phyloP scores from a whole-genome alignment of 345 rosid genomes.

The Lenwebbia sp. region DNA sequence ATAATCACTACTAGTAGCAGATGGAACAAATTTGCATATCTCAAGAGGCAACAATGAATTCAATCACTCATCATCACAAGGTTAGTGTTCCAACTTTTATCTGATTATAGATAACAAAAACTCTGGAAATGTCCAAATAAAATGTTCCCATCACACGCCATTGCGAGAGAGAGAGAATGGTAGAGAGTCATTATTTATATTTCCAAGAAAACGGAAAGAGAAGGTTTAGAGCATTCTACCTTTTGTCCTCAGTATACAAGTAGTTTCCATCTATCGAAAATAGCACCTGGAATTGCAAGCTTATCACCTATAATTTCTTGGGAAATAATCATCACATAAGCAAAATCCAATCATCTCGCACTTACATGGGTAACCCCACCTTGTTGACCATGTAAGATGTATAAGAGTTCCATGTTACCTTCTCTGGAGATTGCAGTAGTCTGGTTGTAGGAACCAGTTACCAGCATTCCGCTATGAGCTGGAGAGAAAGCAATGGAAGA shows the following conservation, averaged over 20 bases:
- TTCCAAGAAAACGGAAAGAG: neutral
- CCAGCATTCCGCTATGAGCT: no score
- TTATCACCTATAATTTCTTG: neutral
- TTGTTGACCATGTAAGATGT: slow-evolving; percentile 86
- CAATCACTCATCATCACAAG: neutral
- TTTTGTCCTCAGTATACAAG: slow-evolving; percentile 74
- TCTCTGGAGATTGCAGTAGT: slow-evolving; percentile 76
- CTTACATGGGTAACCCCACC: slow-evolving; percentile 92
- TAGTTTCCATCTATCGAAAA: slow-evolving; percentile 94
- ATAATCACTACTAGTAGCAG: neutral
- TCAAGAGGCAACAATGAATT: neutral
- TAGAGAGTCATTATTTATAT: neutral
- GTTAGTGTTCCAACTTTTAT: neutral
- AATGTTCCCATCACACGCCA: no score
- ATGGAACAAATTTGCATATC: neutral
- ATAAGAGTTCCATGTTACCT: slow-evolving; percentile 86
- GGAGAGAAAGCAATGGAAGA: no score
- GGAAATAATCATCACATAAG: neutral
- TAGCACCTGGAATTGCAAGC: slow-evolving; percentile 45
- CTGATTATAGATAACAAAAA: no score
- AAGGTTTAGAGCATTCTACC: slow-evolving; percentile 23
- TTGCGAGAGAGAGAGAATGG: neutral
- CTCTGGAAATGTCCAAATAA: no score
- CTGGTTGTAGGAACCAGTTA: slow-evolving; percentile 78
- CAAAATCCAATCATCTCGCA: neutral